A percentile compares a stretch with the other conserved stretches of the same genome.
Conservation (phyloP, 805 yeast genomes). For the Myxozyma udenii region DNA sequence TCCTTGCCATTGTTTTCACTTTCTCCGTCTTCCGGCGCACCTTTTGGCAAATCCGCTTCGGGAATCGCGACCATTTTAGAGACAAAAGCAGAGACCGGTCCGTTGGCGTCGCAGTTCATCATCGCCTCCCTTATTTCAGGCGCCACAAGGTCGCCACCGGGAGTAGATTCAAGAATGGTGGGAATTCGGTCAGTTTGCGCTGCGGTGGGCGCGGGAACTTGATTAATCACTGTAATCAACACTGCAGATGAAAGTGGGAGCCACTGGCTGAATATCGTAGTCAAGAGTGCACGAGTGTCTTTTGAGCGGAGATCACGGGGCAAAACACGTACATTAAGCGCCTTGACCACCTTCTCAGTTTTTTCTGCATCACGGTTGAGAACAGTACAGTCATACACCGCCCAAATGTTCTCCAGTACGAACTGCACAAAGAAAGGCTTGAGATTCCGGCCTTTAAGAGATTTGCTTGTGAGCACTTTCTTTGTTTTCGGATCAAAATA, state of each 20-base stretch:
- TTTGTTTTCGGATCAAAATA: conserved; percentile 87
- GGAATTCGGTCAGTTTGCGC: conserved; percentile 76
- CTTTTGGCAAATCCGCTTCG: conserved; percentile 69
- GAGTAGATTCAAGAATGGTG: conserved; percentile 58
- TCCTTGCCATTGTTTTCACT: conserved; percentile 43
- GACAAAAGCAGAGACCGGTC: conserved; percentile 72
- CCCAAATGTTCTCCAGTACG: conserved; percentile 88
- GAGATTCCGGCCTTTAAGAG: conserved; percentile 56
- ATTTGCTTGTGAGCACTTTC: conserved; percentile 63
- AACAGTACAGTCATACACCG: conserved; percentile 70
- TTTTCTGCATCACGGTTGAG: conserved; percentile 64
- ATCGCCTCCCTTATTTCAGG: conserved; percentile 53
- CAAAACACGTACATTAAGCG: conserved; percentile 62
- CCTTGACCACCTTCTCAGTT: conserved; percentile 67
- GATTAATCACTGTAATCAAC: conserved; percentile 76
- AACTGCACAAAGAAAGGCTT: conserved; percentile 86
- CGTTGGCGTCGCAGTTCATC: conserved; percentile 61
- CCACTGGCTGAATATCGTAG: conserved; percentile 84
- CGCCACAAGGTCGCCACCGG: conserved; percentile 51
- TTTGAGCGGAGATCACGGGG: conserved; percentile 79
- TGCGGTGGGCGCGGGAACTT: conserved; percentile 73
- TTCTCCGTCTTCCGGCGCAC: conserved; percentile 23
- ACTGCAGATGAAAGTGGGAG: conserved; percentile 86
- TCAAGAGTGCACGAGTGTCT: conserved; percentile 63
- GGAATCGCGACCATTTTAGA: conserved; percentile 89